Evolutionary conservation across 495 filamentous ascomycete genomes (phyloP), one percentile per base, ranked within the genome.

Genomic region (Massariosphaeria phaeospora): DNA sequence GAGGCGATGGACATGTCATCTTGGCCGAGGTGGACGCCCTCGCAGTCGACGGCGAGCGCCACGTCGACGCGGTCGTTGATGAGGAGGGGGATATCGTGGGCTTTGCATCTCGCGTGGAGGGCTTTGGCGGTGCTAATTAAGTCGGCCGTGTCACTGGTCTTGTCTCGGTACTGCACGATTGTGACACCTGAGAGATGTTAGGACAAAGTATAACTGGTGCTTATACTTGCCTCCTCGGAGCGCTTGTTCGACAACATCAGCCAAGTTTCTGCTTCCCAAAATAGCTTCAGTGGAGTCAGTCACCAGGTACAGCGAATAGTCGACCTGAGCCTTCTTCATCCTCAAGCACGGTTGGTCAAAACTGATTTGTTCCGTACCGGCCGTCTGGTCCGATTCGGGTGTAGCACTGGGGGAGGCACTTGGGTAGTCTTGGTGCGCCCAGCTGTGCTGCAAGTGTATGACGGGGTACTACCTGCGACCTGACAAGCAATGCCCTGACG

Each of bases 61-160:
- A 98, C 87, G 72, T 95, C 91, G 4, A 95, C 77, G n/a, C 90
- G 85, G 69, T 98, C 93, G 67, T 98, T 96, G 72, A 98, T 91
- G 31, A 98, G 71, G 42, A 98, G 76, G 24, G 91, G 93, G 0
- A 96, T 82, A 15, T 76, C 71, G 61, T 85, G 75, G n/a, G 63
- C 70, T 56, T 72, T 70, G 10, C 88, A 90, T 40, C 95, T 72
- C 11, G 74, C 61, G 67, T 90, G 88, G 31, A 96, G 75, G 57
- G 72, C 75, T 56, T 73, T 75, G n/a, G 81, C 90, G 25, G 76
- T 88, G n/a, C 72, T 66, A 20, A 96, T 78, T 50, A 93, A 76
- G 18, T 74, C 74, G 4, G 75, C 83, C 0, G 90, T 95, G 49
- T 89, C 85, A 64, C 82, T 83, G 8, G 73, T 84, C 69, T 96